A percentile compares a stretch with the other conserved stretches of the same genome.
phyloP scores from a whole-genome alignment of 148 eudicot genomes.

The Cornus kousa region DNA sequence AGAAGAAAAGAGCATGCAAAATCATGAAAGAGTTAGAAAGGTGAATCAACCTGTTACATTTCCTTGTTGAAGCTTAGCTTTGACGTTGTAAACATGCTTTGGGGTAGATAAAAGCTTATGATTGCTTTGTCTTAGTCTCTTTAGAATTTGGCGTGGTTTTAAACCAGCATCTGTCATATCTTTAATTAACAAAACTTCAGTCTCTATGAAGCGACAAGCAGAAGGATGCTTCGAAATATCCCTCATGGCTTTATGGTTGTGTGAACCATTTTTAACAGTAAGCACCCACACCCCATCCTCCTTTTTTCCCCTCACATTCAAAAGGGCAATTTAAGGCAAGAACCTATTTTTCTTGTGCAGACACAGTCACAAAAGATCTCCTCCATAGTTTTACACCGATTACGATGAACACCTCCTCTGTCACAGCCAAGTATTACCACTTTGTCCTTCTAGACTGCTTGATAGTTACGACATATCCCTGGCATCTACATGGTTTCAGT shows the following conservation, averaged over 20 bases:
- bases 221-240: slow-evolving; percentile 29
- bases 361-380: slow-evolving; percentile 36
- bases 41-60: slow-evolving; percentile 25
- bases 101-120: slow-evolving; percentile 69
- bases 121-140: slow-evolving; percentile 57
- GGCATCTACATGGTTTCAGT: slow-evolving; percentile 48
- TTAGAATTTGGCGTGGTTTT: slow-evolving; percentile 46
- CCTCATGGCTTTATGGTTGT: slow-evolving; percentile 70
- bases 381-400: slow-evolving; percentile 36
- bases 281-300: slow-evolving; percentile 61
- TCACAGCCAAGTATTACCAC: slow-evolving; percentile 65
- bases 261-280: slow-evolving; percentile 52
- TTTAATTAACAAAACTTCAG: no score
- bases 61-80: slow-evolving; percentile 45
- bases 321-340: slow-evolving; percentile 72
- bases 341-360: slow-evolving; percentile 49
- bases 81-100: slow-evolving; percentile 47
- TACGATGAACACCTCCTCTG: slow-evolving; percentile 56
- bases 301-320: slow-evolving; percentile 55
- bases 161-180: no score
- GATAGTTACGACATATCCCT: slow-evolving; percentile 76
- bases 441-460: slow-evolving; percentile 61
- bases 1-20: slow-evolving; percentile 3
- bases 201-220: no score
- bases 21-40: background rate